Base-by-base conservation (phyloP, 2,329 filamentous ascomycete species). In the Ambrosiella beaveri region DNA sequence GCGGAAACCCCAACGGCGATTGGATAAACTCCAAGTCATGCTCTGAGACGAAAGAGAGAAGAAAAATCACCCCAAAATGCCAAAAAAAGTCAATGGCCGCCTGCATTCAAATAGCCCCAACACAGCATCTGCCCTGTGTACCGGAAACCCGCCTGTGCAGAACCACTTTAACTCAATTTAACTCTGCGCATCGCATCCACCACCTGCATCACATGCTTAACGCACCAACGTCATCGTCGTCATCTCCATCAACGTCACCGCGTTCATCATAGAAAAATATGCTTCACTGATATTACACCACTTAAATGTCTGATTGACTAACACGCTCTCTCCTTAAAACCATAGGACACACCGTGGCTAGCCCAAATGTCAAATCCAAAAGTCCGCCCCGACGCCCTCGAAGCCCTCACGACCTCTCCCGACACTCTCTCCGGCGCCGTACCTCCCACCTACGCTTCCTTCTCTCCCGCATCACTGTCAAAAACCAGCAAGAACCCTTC, bases 391-490 rank as follows among this genome's bases (percentile, higher is more conserved):
- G 60, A 57, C 50, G 59, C 38, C 58, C 54, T 58, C 45, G 56
- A 57, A 56, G 56, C 50, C 38, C 54, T 54, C 12, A 44, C 57
- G 7, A 40, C 61, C n/a, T 54, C 37, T 13, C 54, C 47, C 50
- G 61, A 61, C 35, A 41, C 3, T 11, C 19, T 62, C 62, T 67
- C 69, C 59, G 68, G 68, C 62, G 70, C 70, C 63, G 71, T 72
- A 37, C 76, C 76, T 55, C 85, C 88, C 52, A 97, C 91, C 51
- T 82, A 86, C 67, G 93, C 93, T 63, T 80, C 87, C 65, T 98
- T 98, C 73, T 93, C 91, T 4, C 90, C 93, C 38, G 79, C 84
- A 19, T 88, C 85, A 19, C 79, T 90, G 63, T 84, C 82, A 50
- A 80, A 84, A 59, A 53, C 59, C 15, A 51, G 54, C 8, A 61